A percentile compares a stretch with the other conserved stretches of the same genome.
Evolutionary conservation across 352 stramenopile species (phyloP).

Genomic region (Globisporangium yorkense): DNA sequence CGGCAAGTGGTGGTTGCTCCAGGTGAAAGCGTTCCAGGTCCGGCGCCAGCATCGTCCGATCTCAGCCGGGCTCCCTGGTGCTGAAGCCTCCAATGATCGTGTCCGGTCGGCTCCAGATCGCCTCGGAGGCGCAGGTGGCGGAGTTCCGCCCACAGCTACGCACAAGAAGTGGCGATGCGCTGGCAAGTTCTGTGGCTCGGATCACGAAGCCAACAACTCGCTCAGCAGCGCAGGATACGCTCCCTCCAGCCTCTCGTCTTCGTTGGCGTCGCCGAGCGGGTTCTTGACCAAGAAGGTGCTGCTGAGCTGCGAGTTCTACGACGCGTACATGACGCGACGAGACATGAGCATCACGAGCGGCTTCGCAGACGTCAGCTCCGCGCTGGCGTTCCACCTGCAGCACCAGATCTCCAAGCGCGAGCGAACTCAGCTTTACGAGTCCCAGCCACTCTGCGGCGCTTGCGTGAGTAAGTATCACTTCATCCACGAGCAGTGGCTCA

Average conservation of each 20-base stretch:
- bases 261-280: slow-evolving; percentile 20
- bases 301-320: slow-evolving; percentile 61
- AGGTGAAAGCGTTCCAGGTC: slow-evolving; percentile 62
- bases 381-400: slow-evolving; percentile 51
- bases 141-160: not conserved
- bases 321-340: slow-evolving; percentile 28
- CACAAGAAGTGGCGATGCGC: slow-evolving; percentile 51
- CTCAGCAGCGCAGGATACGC: slow-evolving; percentile 6
- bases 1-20: slow-evolving; percentile 58
- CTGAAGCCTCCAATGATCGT: slow-evolving; percentile 7
- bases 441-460: slow-evolving; percentile 37
- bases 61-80: not conserved
- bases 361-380: slow-evolving; percentile 26
- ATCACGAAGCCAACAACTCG: not conserved
- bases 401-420: slow-evolving; percentile 47
- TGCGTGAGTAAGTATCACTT: slow-evolving; percentile 45
- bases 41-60: slow-evolving; percentile 12
- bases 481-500: slow-evolving; percentile 34
- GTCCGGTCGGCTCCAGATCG: slow-evolving; percentile 41
- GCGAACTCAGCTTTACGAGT: slow-evolving; percentile 45
- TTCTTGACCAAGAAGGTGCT: slow-evolving; percentile 64
- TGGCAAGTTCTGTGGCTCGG: slow-evolving; percentile 25
- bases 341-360: slow-evolving; percentile 44
- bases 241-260: slow-evolving; percentile 3
- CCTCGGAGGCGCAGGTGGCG: slow-evolving; percentile 18